Conservation (phyloP, 2,329 filamentous ascomycete genomes). For the Sclerotinia minor region DNA sequence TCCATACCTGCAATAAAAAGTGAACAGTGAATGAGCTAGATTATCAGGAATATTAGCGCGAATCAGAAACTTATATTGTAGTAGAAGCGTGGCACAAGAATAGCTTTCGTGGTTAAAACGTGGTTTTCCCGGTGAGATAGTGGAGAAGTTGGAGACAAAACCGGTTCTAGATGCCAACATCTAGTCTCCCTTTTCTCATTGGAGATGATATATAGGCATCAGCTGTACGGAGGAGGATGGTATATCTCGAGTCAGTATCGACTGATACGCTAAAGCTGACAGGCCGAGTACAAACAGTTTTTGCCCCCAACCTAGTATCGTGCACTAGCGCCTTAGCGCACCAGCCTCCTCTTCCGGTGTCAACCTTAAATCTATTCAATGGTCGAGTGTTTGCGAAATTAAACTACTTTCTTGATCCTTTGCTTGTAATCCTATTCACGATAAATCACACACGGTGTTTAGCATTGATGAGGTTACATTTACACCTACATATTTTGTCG, state of each 20-base stretch:
- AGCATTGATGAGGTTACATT: background rate
- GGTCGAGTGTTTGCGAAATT: too few species aligned
- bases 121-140: background rate
- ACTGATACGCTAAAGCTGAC: background rate
- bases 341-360: background rate
- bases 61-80: background rate
- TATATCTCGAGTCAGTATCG: background rate
- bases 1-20: background rate
- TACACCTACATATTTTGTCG: background rate
- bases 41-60: background rate
- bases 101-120: constrained; percentile 7
- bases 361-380: background rate
- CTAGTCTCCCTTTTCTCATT: background rate
- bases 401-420: background rate
- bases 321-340: background rate
- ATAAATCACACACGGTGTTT: constrained; percentile 1
- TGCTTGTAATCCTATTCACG: background rate
- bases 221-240: background rate
- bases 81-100: background rate
- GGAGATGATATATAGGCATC: background rate
- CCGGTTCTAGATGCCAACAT: background rate
- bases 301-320: constrained; percentile 10
- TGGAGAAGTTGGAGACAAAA: background rate
- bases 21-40: background rate
- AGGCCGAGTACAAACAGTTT: constrained; percentile 2